These are phyloP conservation scores for Dictyophora rubrovolvata DNA, from an alignment of 768 basidiomycete species.

Conservation along the genomic window DNA sequence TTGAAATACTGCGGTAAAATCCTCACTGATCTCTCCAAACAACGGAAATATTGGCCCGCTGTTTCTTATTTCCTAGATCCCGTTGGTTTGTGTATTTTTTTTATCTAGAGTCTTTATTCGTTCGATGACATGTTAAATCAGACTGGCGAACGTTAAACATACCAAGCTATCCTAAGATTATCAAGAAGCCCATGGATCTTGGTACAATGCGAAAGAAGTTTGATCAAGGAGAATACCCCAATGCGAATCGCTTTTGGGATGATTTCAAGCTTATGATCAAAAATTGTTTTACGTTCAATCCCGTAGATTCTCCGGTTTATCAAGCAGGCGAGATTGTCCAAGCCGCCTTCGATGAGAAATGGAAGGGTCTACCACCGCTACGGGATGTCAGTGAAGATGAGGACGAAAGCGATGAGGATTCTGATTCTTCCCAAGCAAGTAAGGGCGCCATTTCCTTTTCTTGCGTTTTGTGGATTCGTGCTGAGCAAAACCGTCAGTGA, in stretches of 20 bases:
- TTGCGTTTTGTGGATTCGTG: constrained; percentile 1
- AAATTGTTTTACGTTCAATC: constrained; percentile 91
- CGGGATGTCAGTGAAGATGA: constrained; percentile 41
- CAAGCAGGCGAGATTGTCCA: constrained; percentile 80
- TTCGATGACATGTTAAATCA: constrained; percentile 20
- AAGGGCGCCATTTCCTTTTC: constrained; percentile 18
- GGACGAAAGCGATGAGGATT: constrained; percentile 45
- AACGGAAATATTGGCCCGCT: constrained; percentile 58
- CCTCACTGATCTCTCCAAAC: constrained; percentile 58
- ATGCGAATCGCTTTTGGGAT: constrained; percentile 71
- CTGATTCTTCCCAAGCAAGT: constrained; percentile 53
- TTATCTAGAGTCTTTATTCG: constrained; percentile 2
- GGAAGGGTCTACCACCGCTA: constrained; percentile 64
- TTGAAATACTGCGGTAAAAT: constrained; percentile 74
- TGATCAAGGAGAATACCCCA: constrained; percentile 63
- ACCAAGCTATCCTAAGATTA: constrained; percentile 74
- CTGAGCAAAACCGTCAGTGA: constrained; percentile 35
- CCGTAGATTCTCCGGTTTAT: constrained; percentile 77
- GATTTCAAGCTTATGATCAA: constrained; percentile 94
- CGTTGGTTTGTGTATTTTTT: constrained; percentile 59
- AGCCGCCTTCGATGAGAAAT: constrained; percentile 85
- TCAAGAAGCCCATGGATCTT: constrained; percentile 96
- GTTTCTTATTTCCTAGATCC: constrained; percentile 89
- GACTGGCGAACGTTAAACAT: constrained; percentile 73
- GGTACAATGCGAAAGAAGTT: constrained; percentile 82